Conservation (phyloP, 345 rosid genomes). For the Salix brachista region DNA sequence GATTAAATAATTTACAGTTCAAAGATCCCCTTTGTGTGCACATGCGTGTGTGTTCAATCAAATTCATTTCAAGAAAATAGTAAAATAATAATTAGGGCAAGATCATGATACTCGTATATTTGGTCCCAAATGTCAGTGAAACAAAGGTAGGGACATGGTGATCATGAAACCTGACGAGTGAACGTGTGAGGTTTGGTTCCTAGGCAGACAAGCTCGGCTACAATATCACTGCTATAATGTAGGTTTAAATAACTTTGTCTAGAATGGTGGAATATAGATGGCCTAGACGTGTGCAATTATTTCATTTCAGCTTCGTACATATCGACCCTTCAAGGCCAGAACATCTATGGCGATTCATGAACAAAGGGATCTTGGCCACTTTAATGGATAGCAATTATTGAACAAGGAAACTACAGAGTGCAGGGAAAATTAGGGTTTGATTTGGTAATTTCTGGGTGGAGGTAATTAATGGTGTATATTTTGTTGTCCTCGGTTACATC, state of each 20-base stretch:
- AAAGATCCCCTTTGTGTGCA: not conserved
- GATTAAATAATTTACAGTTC: not conserved
- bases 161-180: slow-evolving; percentile 1
- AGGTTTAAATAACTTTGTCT: not conserved
- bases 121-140: not conserved
- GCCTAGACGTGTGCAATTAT: not conserved
- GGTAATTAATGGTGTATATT: too few species aligned
- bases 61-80: not conserved
- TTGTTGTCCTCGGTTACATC: too few species aligned
- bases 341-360: not conserved
- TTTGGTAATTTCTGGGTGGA: too few species aligned
- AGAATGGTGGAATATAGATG: not conserved
- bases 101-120: slow-evolving; percentile 4
- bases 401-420: too few species aligned
- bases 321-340: too few species aligned
- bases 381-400: not conserved
- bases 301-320: not conserved
- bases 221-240: not conserved
- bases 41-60: not conserved
- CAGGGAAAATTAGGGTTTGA: too few species aligned
- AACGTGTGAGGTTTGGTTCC: slow-evolving; percentile 18
- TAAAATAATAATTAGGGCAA: not conserved
- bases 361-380: not conserved
- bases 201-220: not conserved
- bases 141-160: slow-evolving; percentile 2